Evolutionary conservation across 1,284 basidiomycete species (phyloP).

Genomic region (Tremellales sp.): DNA sequence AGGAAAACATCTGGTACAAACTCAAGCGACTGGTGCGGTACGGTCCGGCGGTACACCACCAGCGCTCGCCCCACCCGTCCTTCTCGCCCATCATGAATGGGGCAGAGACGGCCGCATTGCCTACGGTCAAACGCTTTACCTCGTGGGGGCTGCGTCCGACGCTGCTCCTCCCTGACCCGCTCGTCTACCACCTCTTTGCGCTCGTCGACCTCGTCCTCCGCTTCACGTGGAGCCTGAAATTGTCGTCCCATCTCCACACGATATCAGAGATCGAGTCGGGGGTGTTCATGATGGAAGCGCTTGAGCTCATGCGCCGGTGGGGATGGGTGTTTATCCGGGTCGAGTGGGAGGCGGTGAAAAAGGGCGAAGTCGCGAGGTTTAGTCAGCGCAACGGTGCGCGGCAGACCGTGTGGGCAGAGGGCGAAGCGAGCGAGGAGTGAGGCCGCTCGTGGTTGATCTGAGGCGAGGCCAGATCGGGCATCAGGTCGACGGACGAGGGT

Average conservation of each 20-base stretch:
- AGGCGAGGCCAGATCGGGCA: no score
- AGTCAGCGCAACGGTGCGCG: slow-evolving; percentile 3
- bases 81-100: slow-evolving; percentile 19
- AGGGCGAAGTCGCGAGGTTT: slow-evolving; percentile 40
- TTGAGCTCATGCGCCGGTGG: slow-evolving; percentile 86
- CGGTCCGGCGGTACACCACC: slow-evolving; percentile 17
- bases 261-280: slow-evolving; percentile 74
- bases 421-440: no score
- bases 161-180: slow-evolving; percentile 69
- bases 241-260: slow-evolving; percentile 82
- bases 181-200: slow-evolving; percentile 79
- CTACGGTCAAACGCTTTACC: slow-evolving; percentile 15
- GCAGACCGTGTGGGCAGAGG: slow-evolving; percentile 5
- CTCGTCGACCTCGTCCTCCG: slow-evolving; percentile 83
- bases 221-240: slow-evolving; percentile 90
- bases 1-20: slow-evolving; percentile 2
- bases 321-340: slow-evolving; percentile 95
- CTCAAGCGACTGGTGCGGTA: slow-evolving; percentile 9
- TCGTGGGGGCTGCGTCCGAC: slow-evolving; percentile 63
- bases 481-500: no score
- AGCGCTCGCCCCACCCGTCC: slow-evolving; percentile 43
- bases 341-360: slow-evolving; percentile 86
- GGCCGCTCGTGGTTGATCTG: no score
- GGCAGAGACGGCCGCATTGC: neutral
- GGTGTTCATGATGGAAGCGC: slow-evolving; percentile 85